Evolutionary conservation across 257 asterid species (phyloP).

Genomic region (Nicotiana sylvestris): DNA sequence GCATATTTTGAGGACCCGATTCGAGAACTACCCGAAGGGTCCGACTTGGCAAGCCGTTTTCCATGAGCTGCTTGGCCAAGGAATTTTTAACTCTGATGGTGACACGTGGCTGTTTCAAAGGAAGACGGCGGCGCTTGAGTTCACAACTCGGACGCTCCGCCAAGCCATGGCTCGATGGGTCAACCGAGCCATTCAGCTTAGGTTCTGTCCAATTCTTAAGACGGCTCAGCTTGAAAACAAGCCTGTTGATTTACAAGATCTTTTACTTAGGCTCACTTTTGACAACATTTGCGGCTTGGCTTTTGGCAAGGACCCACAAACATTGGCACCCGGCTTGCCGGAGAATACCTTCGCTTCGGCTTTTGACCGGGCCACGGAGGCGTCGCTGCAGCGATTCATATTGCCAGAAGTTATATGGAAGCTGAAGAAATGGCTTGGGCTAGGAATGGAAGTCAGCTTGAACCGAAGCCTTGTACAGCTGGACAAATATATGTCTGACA

Average conservation of each 20-base stretch:
- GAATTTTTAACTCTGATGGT: constrained; percentile 88
- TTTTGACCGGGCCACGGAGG: constrained; percentile 90
- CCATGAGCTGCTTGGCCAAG: constrained; percentile 81
- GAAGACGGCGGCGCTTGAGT: constrained; percentile 88
- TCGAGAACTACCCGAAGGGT: constrained; percentile 90
- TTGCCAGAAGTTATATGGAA: constrained; percentile 82
- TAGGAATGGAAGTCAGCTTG: constrained; percentile 81
- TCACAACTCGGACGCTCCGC: constrained; percentile 76
- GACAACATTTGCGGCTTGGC: constrained; percentile 93
- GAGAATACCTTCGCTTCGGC: constrained; percentile 72
- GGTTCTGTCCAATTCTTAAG: constrained; percentile 66
- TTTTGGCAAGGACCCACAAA: constrained; percentile 83
- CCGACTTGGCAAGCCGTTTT: constrained; percentile 96
- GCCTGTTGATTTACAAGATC: constrained; percentile 79
- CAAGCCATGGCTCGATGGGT: constrained; percentile 98
- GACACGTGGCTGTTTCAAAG: constrained; percentile 92
- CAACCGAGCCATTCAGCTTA: constrained; percentile 59
- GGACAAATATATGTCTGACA: constrained; percentile 59
- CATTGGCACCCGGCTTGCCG: constrained; percentile 62
- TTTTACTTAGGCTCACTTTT: constrained; percentile 78
- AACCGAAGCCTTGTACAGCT: constrained; percentile 66
- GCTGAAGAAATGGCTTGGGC: constrained; percentile 80
- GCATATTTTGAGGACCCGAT: constrained; percentile 80
- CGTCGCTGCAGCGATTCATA: constrained; percentile 73
- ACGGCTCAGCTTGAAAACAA: constrained; percentile 48